Base-by-base conservation (phyloP, 352 stramenopile species). In the Discostella stelligera region DNA sequence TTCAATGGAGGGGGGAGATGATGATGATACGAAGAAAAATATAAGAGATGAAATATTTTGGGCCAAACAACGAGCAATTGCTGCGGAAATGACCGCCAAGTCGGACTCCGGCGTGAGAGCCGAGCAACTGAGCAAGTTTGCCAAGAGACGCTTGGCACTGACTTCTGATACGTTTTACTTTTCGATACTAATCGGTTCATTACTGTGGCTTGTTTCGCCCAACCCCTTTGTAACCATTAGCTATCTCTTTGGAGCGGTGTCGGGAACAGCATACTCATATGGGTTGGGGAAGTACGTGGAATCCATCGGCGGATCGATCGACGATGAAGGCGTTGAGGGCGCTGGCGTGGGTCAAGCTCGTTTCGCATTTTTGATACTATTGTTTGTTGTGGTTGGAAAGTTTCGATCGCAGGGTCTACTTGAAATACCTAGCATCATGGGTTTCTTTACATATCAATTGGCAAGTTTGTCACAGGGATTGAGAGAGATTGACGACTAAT, bases 401-500 rank as follows among this genome's bases (percentile, higher is more conserved):
- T 90, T 91, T 71, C 73, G 81, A 50, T 60, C 48, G 13, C 58
- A 79, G 44, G 88, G 88, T n/a, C 66, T 93, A 10, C 46, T 86
- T 16, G 81, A 89, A 66, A 85, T 93, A 64, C 85, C 88, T 4
- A 66, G 71, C 9, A 91, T 91, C 61, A 69, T 81, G 37, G 88
- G 88, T 52, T 93, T 93, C 72, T 93, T 93, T 41, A 91, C 88
- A 0, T 93, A 93, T 74, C 85, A 91, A 72, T 55, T 93, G 49
- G 81, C 82, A 71, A 84, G 69, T 37, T 60, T 93, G 30, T 70
- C 55, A 18, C 88, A 93, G 65, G 85, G 84, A 41, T 66, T 90
- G 46, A 75, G 72, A 62, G 83, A 90, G 58, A 80, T 84, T 58
- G 80, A 91, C 76, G 77, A 88, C 54, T 89, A 78, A 10, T 14